Percentiles rank a stretch among this genome's conserved stretches.
Evolutionary conservation across 305 asterid genomes (phyloP).

Genomic region (Fraxinus ornus): DNA sequence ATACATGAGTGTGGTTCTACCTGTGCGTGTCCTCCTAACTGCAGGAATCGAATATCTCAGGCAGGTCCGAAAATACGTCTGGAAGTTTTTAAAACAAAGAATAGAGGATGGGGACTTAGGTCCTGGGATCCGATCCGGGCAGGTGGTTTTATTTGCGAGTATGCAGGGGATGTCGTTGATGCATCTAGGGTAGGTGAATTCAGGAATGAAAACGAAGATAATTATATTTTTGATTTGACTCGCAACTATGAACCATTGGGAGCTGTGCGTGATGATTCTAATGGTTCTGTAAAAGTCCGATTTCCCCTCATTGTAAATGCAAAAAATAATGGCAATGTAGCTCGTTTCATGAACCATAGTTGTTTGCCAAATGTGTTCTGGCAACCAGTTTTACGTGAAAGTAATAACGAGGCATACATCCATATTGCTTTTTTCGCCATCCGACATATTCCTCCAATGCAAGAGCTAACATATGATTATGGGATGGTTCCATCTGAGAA

Average conservation of each 20-base stretch:
- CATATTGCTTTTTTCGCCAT: slow-evolving; percentile 47
- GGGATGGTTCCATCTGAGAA: slow-evolving; percentile 38
- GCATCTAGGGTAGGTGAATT: slow-evolving; percentile 30
- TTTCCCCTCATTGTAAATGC: slow-evolving; percentile 43
- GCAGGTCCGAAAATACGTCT: slow-evolving; percentile 25
- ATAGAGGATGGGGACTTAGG: slow-evolving; percentile 57
- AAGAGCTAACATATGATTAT: slow-evolving; percentile 48
- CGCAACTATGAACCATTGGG: slow-evolving; percentile 35
- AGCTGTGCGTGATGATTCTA: slow-evolving; percentile 30
- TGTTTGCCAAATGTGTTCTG: slow-evolving; percentile 48
- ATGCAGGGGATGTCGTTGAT: slow-evolving; percentile 21
- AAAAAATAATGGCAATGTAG: slow-evolving; percentile 47
- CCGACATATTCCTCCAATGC: slow-evolving; percentile 51
- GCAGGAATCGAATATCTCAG: slow-evolving; percentile 44
- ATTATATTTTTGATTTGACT: slow-evolving; percentile 45
- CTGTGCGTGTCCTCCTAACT: slow-evolving; percentile 48
- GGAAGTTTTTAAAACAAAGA: slow-evolving; percentile 42
- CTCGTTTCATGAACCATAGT: slow-evolving; percentile 58
- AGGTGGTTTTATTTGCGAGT: slow-evolving; percentile 49
- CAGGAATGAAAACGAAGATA: slow-evolving; percentile 32
- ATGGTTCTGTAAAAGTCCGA: slow-evolving; percentile 27
- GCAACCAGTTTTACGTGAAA: slow-evolving; percentile 46
- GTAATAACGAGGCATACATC: slow-evolving; percentile 35
- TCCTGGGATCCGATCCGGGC: slow-evolving; percentile 56
- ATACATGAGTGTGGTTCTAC: slow-evolving; percentile 45